Base-by-base conservation (phyloP, 495 filamentous ascomycete species). In the Saxophila tyrrhenica region DNA sequence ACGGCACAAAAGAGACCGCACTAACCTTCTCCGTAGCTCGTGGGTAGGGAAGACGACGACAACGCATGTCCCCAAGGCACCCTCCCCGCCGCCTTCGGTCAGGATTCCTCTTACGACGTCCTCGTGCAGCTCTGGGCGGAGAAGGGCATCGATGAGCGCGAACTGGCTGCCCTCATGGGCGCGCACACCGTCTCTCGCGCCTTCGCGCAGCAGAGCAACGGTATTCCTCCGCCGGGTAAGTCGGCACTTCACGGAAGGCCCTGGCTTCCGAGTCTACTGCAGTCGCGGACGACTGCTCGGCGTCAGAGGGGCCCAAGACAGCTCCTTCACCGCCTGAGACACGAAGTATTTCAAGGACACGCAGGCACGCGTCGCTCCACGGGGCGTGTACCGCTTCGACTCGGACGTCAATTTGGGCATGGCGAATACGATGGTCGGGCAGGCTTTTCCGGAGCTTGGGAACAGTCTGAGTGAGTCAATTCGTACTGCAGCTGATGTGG, bases 161-260 rank as follows among this genome's bases (percentile, higher is more conserved):
- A 69, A 43, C 64, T 78, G 0, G 71, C 72, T 0, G 75, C 75
- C 0, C 65, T 79, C 5, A 61, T 79, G 1, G 76, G 76, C 23
- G 73, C 76, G 0, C 76, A 79, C 62, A 72, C 72, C 3, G 66
- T 66, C 13, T 64, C 65, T 43, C 68, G 67, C 57, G 67, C 62
- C 23, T 73, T 72, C 55, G 68, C 73, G 25, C 65, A 78, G 58
- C 43, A 64, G 1, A 48, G 15, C 0, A 25, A 60, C 1, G 62
- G 55, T 41, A 55, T 63, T 21, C 61, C 64, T 19, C 43, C 54
- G 20, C 60, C 59, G 21, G 67, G 67, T 41, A 35, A 7, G 29
- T 5, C 13, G 13, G 29, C 29, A 7, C 29, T 35, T 13, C n/a
- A n/a, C n/a, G n/a, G n/a, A n/a, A n/a, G n/a, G n/a, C n/a, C n/a